phyloP scores from a whole-genome alignment of 208 protist species.

The Strigomonas oncopelti region DNA sequence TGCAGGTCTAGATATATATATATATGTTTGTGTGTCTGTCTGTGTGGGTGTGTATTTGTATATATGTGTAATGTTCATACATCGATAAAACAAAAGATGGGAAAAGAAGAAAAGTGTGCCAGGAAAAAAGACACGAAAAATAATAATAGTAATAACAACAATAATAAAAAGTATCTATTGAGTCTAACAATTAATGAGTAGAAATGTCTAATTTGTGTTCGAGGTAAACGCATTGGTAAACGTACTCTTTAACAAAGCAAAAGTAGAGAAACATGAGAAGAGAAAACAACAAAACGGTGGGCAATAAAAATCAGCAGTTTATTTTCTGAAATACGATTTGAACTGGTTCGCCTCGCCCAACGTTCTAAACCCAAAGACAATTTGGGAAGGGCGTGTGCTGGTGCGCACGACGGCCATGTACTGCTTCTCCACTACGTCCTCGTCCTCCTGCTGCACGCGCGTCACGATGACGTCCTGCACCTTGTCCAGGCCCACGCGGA shows the following conservation, averaged over 20 bases:
- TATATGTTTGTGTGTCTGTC: neutral
- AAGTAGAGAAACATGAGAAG: slow-evolving; percentile 16
- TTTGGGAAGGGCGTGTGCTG: slow-evolving; percentile 64
- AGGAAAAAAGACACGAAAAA: neutral
- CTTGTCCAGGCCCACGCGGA: slow-evolving; percentile 41
- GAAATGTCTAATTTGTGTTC: too few species aligned
- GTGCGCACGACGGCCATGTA: slow-evolving; percentile 62
- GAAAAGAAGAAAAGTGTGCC: slow-evolving; percentile 1
- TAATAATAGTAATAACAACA: neutral
- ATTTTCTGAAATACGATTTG: slow-evolving; percentile 22
- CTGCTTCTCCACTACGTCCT: slow-evolving; percentile 43
- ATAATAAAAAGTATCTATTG: slow-evolving; percentile 1
- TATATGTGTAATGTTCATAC: neutral
- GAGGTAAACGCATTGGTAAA: too few species aligned
- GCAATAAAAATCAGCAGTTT: neutral
- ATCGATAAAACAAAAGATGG: neutral
- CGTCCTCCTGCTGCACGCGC: slow-evolving; percentile 38
- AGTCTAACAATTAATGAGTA: too few species aligned
- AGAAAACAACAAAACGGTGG: too few species aligned
- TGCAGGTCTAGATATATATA: neutral
- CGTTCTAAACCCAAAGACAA: slow-evolving; percentile 77
- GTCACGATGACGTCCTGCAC: slow-evolving; percentile 50
- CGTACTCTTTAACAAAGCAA: slow-evolving; percentile 7
- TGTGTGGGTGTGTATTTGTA: neutral
- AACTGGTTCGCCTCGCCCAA: slow-evolving; percentile 51